Percentiles rank a stretch among this genome's conserved stretches.
These are phyloP conservation scores for Trichoderma reesei DNA, from an alignment of 495 filamentous ascomycete genomes.

Conservation along the genomic window DNA sequence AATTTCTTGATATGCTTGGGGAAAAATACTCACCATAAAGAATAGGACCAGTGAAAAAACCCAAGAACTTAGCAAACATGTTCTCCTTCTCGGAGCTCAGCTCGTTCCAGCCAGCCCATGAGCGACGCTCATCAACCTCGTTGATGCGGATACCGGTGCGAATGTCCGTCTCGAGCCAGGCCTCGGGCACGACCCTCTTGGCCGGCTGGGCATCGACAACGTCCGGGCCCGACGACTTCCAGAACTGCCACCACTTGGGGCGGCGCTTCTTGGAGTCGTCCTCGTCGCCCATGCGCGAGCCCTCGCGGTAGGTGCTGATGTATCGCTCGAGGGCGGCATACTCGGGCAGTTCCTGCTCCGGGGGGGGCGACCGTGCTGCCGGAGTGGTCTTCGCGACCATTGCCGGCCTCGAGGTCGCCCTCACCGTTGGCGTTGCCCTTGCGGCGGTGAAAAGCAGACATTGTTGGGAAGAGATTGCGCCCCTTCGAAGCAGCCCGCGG, in stretches of 20 bases:
- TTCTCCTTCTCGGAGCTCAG: slow-evolving; percentile 67
- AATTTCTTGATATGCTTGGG: not conserved
- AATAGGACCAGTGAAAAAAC: slow-evolving; percentile 75
- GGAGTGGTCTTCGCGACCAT: slow-evolving; percentile 1
- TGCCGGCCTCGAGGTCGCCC: not conserved
- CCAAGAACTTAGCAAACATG: slow-evolving; percentile 64
- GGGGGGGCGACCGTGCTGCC: slow-evolving; percentile 6
- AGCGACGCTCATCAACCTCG: slow-evolving; percentile 57
- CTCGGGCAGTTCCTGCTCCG: not conserved
- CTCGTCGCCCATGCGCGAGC: not conserved
- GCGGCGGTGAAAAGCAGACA: not conserved
- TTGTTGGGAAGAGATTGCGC: slow-evolving; percentile 6
- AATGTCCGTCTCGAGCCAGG: slow-evolving; percentile 67
- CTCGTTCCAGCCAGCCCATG: slow-evolving; percentile 64
- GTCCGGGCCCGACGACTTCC: not conserved
- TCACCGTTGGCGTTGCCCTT: not conserved
- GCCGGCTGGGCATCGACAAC: not conserved
- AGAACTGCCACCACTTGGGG: slow-evolving; percentile 10
- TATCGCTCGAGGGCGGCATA: slow-evolving; percentile 10
- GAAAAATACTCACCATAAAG: slow-evolving; percentile 57
- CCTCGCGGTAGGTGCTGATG: slow-evolving; percentile 9
- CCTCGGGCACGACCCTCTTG: slow-evolving; percentile 34
- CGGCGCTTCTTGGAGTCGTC: not conserved
- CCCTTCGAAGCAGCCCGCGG: not conserved
- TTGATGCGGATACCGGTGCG: slow-evolving; percentile 45